Evolutionary conservation across 2,329 filamentous ascomycete species (phyloP).

Genomic region (Nemania serpens): DNA sequence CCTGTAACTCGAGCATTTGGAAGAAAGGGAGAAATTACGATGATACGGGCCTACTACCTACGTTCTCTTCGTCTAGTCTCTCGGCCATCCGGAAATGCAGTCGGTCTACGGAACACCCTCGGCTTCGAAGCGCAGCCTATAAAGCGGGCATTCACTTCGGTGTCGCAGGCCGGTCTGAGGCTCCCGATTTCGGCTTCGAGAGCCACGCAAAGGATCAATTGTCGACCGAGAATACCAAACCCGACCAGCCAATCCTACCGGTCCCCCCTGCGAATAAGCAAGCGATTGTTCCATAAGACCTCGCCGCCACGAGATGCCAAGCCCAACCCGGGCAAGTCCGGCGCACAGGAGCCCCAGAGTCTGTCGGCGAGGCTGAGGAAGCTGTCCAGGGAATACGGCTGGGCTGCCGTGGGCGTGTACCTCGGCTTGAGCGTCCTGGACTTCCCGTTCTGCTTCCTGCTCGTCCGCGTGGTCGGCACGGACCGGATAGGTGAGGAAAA

Average conservation of each 20-base stretch:
- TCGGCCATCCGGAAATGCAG: slow-evolving; percentile 17
- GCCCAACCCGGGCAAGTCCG: slow-evolving; percentile 27
- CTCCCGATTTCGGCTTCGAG: slow-evolving; percentile 18
- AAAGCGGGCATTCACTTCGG: slow-evolving; percentile 29
- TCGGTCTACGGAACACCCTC: slow-evolving; percentile 26
- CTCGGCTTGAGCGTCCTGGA: slow-evolving; percentile 80
- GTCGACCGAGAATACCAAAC: slow-evolving; percentile 25
- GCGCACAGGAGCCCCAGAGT: slow-evolving; percentile 44
- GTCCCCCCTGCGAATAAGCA: slow-evolving; percentile 26
- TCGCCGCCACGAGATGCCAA: slow-evolving; percentile 35
- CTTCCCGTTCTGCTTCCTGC: slow-evolving; percentile 92
- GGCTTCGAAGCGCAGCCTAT: slow-evolving; percentile 27
- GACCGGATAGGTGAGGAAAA: slow-evolving; percentile 78
- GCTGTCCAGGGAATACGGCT: slow-evolving; percentile 90
- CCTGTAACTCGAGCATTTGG: not conserved
- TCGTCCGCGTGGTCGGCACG: slow-evolving; percentile 80
- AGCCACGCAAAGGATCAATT: slow-evolving; percentile 8
- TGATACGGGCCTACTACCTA: slow-evolving; percentile 29
- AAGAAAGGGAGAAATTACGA: slow-evolving; percentile 16
- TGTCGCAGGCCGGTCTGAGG: slow-evolving; percentile 18
- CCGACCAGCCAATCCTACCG: slow-evolving; percentile 20
- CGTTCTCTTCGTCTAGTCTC: slow-evolving; percentile 22
- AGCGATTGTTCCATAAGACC: slow-evolving; percentile 36
- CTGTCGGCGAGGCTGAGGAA: slow-evolving; percentile 77
- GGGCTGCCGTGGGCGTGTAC: slow-evolving; percentile 92